phyloP scores from a whole-genome alignment of 2,329 filamentous ascomycete genomes.

The Cladophialophora exuberans region DNA sequence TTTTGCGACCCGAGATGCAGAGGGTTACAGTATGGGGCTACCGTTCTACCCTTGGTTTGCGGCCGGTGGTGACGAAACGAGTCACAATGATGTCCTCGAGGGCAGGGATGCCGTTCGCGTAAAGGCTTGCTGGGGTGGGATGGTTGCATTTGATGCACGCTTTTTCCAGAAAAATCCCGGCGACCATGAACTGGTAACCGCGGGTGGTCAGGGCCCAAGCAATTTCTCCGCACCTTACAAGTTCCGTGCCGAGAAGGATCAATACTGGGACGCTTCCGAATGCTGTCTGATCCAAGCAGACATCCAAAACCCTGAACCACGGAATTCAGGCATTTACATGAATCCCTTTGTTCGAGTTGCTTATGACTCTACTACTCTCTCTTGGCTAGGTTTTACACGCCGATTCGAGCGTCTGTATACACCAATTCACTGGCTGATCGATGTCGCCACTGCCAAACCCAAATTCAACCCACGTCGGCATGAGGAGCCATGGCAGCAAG shows the following conservation, averaged over 20 bases:
- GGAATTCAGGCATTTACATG: slow-evolving; percentile 67
- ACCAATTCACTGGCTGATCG: slow-evolving; percentile 62
- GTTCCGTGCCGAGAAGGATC: slow-evolving; percentile 62
- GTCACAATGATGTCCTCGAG: slow-evolving; percentile 64
- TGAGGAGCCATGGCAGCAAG: slow-evolving; percentile 60
- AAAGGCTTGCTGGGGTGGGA: slow-evolving; percentile 76
- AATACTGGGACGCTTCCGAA: slow-evolving; percentile 66
- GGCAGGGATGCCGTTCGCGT: slow-evolving; percentile 66
- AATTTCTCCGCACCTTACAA: slow-evolving; percentile 41
- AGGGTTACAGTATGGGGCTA: slow-evolving; percentile 69
- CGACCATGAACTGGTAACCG: slow-evolving; percentile 16
- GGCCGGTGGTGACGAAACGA: slow-evolving; percentile 52
- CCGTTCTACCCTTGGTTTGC: slow-evolving; percentile 76
- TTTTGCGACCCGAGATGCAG: slow-evolving; percentile 71
- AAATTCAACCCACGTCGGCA: slow-evolving; percentile 62
- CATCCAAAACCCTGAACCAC: slow-evolving; percentile 44
- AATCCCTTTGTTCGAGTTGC: slow-evolving; percentile 76
- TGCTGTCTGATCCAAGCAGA: slow-evolving; percentile 63
- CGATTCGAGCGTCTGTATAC: slow-evolving; percentile 69
- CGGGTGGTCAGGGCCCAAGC: slow-evolving; percentile 26
- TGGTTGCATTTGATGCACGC: slow-evolving; percentile 58
- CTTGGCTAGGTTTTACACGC: slow-evolving; percentile 62
- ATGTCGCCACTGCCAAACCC: slow-evolving; percentile 60
- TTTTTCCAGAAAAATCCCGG: slow-evolving; percentile 44
- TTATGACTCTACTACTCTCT: slow-evolving; percentile 62